A percentile compares a stretch with the other conserved stretches of the same genome.
Conservation (phyloP, 2,329 filamentous ascomycete genomes). For the Rutstroemia sp. region DNA sequence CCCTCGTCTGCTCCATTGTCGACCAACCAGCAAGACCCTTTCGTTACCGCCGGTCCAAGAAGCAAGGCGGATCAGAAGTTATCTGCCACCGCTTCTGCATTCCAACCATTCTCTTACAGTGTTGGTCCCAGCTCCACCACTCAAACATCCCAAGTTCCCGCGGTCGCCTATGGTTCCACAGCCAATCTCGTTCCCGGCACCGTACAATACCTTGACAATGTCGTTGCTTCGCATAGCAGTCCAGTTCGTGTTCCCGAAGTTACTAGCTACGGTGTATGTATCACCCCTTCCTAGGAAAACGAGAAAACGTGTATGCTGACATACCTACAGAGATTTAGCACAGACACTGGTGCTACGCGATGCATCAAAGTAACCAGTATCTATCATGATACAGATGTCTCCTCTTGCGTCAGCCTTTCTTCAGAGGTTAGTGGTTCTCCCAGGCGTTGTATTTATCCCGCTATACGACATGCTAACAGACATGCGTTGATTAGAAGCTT, state of each 20-base stretch:
- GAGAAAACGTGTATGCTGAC: background rate
- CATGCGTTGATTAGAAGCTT: conserved; percentile 12
- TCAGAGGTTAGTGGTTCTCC: conserved; percentile 15
- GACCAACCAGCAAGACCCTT: conserved; percentile 37
- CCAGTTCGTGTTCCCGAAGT: conserved; percentile 3
- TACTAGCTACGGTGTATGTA: conserved; percentile 8
- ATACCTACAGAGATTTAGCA: conserved; percentile 21
- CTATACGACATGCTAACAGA: background rate
- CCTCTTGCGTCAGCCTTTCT: conserved; percentile 14
- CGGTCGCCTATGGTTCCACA: conserved; percentile 8
- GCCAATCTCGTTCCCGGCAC: conserved; percentile 4
- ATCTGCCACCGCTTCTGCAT: conserved; percentile 56
- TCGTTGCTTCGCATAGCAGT: conserved; percentile 3
- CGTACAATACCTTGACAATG: conserved; percentile 7
- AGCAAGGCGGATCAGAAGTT: conserved; percentile 40
- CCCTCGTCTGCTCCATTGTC: conserved; percentile 22
- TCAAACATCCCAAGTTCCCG: background rate
- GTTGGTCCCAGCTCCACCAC: background rate
- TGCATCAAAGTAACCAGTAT: conserved; percentile 24
- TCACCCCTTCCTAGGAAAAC: background rate
- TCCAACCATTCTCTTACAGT: conserved; percentile 41
- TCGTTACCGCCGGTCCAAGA: conserved; percentile 33
- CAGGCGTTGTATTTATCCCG: background rate
- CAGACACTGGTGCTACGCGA: conserved; percentile 22
- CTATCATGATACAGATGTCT: conserved; percentile 15